Evolutionary conservation across 2,329 filamentous ascomycete species (phyloP), one percentile per base, ranked within the genome.

Genomic region (Fusarium siculi): DNA sequence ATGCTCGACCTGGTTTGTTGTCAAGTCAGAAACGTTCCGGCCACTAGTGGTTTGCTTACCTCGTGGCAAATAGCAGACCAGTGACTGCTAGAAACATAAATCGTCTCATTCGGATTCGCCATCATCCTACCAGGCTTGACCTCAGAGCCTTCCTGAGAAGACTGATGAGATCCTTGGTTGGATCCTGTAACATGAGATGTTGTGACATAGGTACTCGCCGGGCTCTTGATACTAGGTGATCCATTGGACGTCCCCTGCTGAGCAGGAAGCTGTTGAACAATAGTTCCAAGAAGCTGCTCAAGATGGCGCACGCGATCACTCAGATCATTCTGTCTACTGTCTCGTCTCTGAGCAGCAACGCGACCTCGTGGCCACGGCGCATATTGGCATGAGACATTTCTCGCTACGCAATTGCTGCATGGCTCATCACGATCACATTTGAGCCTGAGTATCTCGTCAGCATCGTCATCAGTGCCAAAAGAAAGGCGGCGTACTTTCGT

Each of bases 381-480:
- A 25, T 75, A 75, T 12, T 57, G 61, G 2, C 73, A 75, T 3
- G 66, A 54, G 34, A 74, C 61, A n/a, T 65, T 70, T 28, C 73
- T 68, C 3, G 73, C 39, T 4, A 76, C 47, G 3, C 73, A 74
- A 36, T 75, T 75, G 34, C 70, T 72, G 14, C 70, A 75, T 3
- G 70, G 73, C 30, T 75, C 73, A 36, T 72, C 66, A 6, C 73
- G 73, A 37, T 75, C 64, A 44, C 73, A 75, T 65, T 74, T 76
- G 3, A 75, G 25, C 10, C 67, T 67, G 16, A 0, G 10, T 42
- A 36, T 63, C 10, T 40, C 6, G 40, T 68, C 25, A 68, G 66
- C 39, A 28, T 42, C 25, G 18, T 50, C 49, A 49, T 23, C 2
- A 2, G 37, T 16, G 44, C 19, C 12, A 44, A 18, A 15, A 14